A percentile compares a stretch with the other conserved stretches of the same genome.
Evolutionary conservation across 306 rosid species (phyloP).

Genomic region (Prunus salicina): DNA sequence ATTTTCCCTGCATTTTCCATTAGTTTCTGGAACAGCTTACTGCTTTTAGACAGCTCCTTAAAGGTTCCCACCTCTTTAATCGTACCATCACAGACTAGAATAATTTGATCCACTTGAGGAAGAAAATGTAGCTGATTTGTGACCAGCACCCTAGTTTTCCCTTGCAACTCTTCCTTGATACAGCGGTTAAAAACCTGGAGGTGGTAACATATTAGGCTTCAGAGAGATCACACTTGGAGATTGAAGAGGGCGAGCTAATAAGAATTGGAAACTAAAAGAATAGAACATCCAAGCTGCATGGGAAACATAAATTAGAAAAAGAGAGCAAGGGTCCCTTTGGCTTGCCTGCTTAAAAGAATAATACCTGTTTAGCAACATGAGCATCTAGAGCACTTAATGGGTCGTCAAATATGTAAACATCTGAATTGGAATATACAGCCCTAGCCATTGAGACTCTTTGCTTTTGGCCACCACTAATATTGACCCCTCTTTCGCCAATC

Average conservation of each 20-base stretch:
- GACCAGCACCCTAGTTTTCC: constrained; percentile 84
- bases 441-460: constrained; percentile 93
- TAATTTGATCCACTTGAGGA: constrained; percentile 76
- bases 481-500: constrained; percentile 94
- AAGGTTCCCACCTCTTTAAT: constrained; percentile 80
- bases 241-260: not conserved
- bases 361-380: constrained; percentile 80
- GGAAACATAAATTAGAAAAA: no score
- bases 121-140: constrained; percentile 96
- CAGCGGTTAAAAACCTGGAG: constrained; percentile 76
- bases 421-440: constrained; percentile 81
- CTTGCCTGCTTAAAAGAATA: not conserved
- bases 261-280: not conserved
- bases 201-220: not conserved
- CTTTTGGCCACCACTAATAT: constrained; percentile 95
- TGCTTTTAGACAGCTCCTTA: constrained; percentile 69
- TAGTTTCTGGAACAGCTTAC: constrained; percentile 72
- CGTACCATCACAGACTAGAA: constrained; percentile 63
- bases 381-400: constrained; percentile 96
- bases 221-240: not conserved
- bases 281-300: not conserved
- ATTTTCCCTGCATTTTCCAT: constrained; percentile 91
- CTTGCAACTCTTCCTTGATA: constrained; percentile 73
- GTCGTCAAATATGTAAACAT: constrained; percentile 82
- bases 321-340: no score